Evolutionary conservation across 225 moss, liverwort and hornwort genomes (phyloP).

Genomic region (Polytrichum commune): DNA sequence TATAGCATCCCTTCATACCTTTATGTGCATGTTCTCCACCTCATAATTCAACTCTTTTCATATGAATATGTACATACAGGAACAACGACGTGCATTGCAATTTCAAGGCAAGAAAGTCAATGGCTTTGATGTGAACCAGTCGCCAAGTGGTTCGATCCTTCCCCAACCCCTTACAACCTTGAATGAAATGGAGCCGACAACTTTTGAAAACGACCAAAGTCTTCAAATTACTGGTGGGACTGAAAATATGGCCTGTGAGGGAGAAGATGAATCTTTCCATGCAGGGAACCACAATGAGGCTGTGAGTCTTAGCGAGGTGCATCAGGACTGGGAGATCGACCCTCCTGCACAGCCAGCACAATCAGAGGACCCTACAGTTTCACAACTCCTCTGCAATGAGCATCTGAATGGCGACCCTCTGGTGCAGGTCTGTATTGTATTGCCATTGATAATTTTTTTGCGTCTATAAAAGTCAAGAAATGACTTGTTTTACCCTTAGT

Average conservation of each 20-base stretch:
- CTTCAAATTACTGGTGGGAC: constrained; percentile 4
- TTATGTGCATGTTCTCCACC: too few species aligned
- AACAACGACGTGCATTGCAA: background rate
- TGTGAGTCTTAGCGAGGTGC: constrained; percentile 34
- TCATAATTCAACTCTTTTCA: background rate
- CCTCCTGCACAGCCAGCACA: constrained; percentile 16
- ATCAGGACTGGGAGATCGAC: constrained; percentile 33
- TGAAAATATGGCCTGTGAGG: constrained; percentile 36
- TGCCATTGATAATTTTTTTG: too few species aligned
- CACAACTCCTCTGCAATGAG: constrained; percentile 45
- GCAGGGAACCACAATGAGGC: constrained; percentile 23
- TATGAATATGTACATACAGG: constrained; percentile 8
- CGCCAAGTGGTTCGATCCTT: constrained; percentile 17
- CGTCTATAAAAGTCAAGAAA: too few species aligned
- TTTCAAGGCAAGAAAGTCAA: background rate
- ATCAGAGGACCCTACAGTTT: constrained; percentile 27
- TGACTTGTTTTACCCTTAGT: too few species aligned
- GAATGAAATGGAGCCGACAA: constrained; percentile 10
- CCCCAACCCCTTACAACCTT: constrained; percentile 19
- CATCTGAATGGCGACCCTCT: constrained; percentile 51
- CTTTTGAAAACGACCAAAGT: constrained; percentile 13
- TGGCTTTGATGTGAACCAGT: constrained; percentile 10
- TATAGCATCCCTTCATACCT: too few species aligned
- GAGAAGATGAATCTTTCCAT: constrained; percentile 52
- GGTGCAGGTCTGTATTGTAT: constrained; percentile 31